Evolutionary conservation across 2,329 filamentous ascomycete species (phyloP).

Genomic region (Mycocentrospora acerina): DNA sequence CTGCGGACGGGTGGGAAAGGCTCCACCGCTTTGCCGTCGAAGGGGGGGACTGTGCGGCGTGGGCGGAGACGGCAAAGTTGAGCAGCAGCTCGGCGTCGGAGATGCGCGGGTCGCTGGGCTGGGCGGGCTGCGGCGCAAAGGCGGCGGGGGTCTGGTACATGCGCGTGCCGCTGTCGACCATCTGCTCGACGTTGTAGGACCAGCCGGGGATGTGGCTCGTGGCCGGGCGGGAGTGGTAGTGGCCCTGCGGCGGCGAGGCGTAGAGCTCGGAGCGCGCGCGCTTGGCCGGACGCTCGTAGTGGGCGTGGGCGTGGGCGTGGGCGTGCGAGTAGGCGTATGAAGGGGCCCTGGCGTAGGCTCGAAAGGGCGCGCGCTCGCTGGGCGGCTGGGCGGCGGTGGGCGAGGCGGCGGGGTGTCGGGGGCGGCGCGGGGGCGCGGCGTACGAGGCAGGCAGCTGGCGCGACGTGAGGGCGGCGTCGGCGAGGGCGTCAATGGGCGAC

Average conservation of each 20-base stretch:
- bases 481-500: constrained; percentile 48
- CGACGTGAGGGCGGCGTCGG: constrained; percentile 43
- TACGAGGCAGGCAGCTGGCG: constrained; percentile 25
- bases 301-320: too few relatives aligned
- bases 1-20: constrained; percentile 20
- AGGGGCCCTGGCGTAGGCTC: constrained; percentile 15
- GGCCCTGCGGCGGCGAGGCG: constrained; percentile 44
- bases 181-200: constrained; percentile 44
- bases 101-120: constrained; percentile 34
- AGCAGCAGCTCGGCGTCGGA: constrained; percentile 51
- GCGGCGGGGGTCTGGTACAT: constrained; percentile 26
- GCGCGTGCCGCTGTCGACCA: constrained; percentile 36
- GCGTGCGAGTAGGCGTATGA: constrained; percentile 9
- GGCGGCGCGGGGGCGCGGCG: constrained; percentile 24
- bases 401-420: constrained; percentile 20
- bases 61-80: constrained; percentile 40
- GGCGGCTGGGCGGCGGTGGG: constrained; percentile 21
- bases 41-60: constrained; percentile 28
- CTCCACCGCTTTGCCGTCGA: constrained; percentile 33
- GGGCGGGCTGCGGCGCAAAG: constrained; percentile 27
- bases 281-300: constrained; percentile 54
- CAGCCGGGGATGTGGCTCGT: constrained; percentile 49
- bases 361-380: constrained; percentile 26
- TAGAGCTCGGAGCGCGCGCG: constrained; percentile 61
- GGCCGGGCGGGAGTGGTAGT: constrained; percentile 45